Percentiles rank a stretch among this genome's conserved stretches.
Conservation (phyloP, 2,329 filamentous ascomycete genomes). For the Claviceps humidiphila region DNA sequence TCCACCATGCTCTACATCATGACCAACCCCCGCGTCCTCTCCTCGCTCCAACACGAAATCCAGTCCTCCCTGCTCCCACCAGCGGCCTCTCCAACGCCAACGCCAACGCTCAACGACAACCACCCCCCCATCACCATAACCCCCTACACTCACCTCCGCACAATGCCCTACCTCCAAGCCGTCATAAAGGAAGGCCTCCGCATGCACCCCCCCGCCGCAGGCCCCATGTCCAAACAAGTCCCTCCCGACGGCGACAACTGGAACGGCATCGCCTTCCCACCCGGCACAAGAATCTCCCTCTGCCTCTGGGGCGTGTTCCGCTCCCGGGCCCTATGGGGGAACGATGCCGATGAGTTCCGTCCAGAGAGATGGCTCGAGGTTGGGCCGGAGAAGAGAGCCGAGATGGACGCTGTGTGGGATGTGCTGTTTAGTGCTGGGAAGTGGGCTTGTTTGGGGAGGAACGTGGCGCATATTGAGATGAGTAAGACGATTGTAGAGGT, state of each 20-base stretch:
- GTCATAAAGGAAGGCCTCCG: conserved; percentile 34
- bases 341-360: conserved; percentile 19
- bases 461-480: conserved; percentile 25
- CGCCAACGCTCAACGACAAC: conserved; percentile 1
- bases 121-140: conserved; percentile 11
- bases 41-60: conserved; percentile 25
- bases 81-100: background rate
- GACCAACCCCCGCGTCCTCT: conserved; percentile 31
- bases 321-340: conserved; percentile 19
- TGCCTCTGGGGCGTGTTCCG: conserved; percentile 19
- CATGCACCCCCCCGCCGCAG: conserved; percentile 22
- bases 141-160: conserved; percentile 18
- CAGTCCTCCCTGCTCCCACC: background rate
- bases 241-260: conserved; percentile 3
- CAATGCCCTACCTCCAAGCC: conserved; percentile 30
- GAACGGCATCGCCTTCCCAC: conserved; percentile 16
- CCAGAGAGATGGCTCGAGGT: conserved; percentile 27
- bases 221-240: conserved; percentile 7
- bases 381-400: conserved; percentile 10
- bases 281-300: conserved; percentile 17
- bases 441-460: conserved; percentile 26
- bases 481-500: conserved; percentile 29
- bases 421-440: conserved; percentile 26
- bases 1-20: conserved; percentile 38
- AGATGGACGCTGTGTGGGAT: conserved; percentile 24